A percentile compares a stretch with the other conserved stretches of the same genome.
Conservation (phyloP, 108 stramenopile genomes). For the Hondaea fermentalgiana region DNA sequence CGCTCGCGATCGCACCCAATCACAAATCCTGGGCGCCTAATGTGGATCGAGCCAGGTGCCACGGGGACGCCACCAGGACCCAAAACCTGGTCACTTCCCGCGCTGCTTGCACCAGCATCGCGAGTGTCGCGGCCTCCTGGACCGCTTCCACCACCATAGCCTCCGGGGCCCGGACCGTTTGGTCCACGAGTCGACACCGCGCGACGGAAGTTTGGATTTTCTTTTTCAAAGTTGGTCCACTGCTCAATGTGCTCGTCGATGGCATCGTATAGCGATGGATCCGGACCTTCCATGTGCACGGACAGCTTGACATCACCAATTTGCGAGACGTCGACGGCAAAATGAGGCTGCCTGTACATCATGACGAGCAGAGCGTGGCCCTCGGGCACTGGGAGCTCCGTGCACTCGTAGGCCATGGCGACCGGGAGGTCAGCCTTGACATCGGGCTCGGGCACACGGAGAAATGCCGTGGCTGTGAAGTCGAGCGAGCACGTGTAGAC, state of each 20-base stretch:
- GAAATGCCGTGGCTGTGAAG: background rate
- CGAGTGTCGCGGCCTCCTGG: too few species aligned
- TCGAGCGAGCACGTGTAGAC: background rate
- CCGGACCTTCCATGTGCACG: conserved; percentile 13
- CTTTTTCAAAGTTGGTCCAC: background rate
- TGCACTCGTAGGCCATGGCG: background rate
- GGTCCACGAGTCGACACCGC: background rate
- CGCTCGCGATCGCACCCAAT: background rate
- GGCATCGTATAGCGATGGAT: background rate
- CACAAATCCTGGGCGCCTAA: background rate
- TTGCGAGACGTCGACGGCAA: background rate
- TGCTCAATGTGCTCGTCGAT: conserved; percentile 7
- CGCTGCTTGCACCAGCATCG: background rate
- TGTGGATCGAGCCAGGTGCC: background rate
- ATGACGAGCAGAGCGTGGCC: conserved; percentile 18
- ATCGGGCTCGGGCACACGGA: background rate
- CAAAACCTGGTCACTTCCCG: background rate
- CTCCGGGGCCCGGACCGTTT: background rate
- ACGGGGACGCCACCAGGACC: background rate
- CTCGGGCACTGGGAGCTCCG: background rate
- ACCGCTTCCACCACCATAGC: background rate
- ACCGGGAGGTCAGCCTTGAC: background rate
- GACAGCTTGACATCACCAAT: background rate
- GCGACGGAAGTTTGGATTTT: background rate
- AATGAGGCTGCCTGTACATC: background rate